These are phyloP conservation scores for Spergularia marina DNA, from an alignment of 148 eudicot genomes.

Conservation along the genomic window DNA sequence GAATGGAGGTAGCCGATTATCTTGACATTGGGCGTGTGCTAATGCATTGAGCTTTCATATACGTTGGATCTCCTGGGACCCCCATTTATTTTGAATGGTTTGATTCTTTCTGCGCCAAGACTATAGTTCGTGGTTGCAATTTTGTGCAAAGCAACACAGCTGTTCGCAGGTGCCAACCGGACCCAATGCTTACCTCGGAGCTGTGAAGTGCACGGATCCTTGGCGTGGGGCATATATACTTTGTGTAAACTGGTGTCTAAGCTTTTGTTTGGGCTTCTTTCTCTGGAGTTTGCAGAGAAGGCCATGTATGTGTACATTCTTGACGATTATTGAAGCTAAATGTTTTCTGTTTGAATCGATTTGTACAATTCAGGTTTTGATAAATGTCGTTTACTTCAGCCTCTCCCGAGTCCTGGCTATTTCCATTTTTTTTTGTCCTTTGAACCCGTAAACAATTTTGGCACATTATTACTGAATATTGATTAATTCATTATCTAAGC, in stretches of 20 bases:
- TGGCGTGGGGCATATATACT: slow-evolving; percentile 24
- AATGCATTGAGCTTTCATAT: slow-evolving; percentile 5
- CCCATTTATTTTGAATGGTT: slow-evolving; percentile 12
- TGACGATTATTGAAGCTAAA: slow-evolving; percentile 17
- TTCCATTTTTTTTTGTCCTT: no score
- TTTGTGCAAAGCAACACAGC: slow-evolving; percentile 29
- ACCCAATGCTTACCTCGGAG: not conserved
- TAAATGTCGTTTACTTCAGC: not conserved
- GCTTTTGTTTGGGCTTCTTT: slow-evolving; percentile 19
- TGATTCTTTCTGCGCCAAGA: slow-evolving; percentile 26
- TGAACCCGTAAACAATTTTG: no score
- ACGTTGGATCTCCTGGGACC: slow-evolving; percentile 2
- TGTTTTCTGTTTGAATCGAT: slow-evolving; percentile 4
- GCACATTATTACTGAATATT: no score
- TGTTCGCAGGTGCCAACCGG: not conserved
- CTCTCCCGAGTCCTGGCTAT: no score
- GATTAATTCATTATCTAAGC: no score
- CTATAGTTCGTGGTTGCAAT: slow-evolving; percentile 24
- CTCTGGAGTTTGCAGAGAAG: slow-evolving; percentile 18
- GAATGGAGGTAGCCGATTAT: not conserved
- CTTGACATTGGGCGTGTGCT: not conserved
- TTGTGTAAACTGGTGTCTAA: slow-evolving; percentile 24
- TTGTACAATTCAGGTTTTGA: slow-evolving; percentile 17
- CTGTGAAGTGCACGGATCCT: slow-evolving; percentile 7
- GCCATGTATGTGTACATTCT: slow-evolving; percentile 24